Conservation (phyloP, 2,329 filamentous ascomycete genomes). For the Xylariaceae sp. region DNA sequence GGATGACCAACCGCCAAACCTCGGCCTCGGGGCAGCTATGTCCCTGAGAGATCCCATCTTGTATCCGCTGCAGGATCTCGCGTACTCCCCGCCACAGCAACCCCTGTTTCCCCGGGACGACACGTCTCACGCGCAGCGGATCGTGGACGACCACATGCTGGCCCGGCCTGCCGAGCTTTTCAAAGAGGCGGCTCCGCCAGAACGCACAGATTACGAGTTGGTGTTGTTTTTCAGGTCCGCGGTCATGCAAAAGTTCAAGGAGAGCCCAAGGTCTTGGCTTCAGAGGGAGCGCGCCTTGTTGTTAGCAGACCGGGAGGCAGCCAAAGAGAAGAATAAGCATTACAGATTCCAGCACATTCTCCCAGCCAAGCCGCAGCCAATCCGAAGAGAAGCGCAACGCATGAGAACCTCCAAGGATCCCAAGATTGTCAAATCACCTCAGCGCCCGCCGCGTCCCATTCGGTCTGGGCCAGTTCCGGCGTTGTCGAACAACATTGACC, state of each 20-base stretch:
- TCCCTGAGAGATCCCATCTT: constrained; percentile 49
- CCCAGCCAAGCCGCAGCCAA: constrained; percentile 31
- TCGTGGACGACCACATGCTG: constrained; percentile 44
- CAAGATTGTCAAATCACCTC: constrained; percentile 17
- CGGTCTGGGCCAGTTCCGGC: constrained; percentile 18
- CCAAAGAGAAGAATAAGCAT: constrained; percentile 27
- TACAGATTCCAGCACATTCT: constrained; percentile 31
- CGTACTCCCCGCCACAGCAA: constrained; percentile 34
- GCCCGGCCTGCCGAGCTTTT: constrained; percentile 37
- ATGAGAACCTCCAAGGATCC: constrained; percentile 26
- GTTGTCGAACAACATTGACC: constrained; percentile 18
- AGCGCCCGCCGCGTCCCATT: constrained; percentile 20
- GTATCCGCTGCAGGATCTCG: constrained; percentile 41
- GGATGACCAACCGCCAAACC: constrained; percentile 22
- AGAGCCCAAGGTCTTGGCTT: constrained; percentile 41
- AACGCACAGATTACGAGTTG: constrained; percentile 45
- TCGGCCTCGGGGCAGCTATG: constrained; percentile 21
- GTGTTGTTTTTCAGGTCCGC: constrained; percentile 45
- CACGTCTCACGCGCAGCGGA: constrained; percentile 32
- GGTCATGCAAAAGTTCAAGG: constrained; percentile 37
- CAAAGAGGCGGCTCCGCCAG: constrained; percentile 36
- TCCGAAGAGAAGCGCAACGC: constrained; percentile 24
- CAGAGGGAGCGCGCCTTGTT: constrained; percentile 43
- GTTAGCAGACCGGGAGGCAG: constrained; percentile 37
- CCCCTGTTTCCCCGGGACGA: constrained; percentile 43